Evolutionary conservation across 1,284 basidiomycete genomes (phyloP).

Genomic region (Sparassis latifolia): DNA sequence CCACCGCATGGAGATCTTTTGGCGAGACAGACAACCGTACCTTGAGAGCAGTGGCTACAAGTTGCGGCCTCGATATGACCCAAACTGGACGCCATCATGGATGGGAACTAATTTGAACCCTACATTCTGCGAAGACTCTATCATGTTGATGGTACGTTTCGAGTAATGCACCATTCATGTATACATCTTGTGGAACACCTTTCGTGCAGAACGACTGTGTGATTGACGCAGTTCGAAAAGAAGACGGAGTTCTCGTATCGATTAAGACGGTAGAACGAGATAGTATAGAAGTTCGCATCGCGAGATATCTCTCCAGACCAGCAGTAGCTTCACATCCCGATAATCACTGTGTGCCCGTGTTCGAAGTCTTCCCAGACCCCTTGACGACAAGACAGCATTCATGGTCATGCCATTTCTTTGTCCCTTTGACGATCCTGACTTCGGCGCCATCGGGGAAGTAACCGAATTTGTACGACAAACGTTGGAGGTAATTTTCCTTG

Average conservation of each 20-base stretch:
- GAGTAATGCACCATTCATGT: background rate
- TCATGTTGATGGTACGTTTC: background rate
- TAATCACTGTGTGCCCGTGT: conserved; percentile 28
- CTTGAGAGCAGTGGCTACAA: conserved; percentile 4
- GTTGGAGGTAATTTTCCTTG: conserved; percentile 16
- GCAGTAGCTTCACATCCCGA: conserved; percentile 13
- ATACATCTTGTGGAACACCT: background rate
- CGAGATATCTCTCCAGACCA: conserved; percentile 9
- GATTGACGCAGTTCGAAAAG: conserved; percentile 23
- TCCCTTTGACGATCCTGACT: conserved; percentile 14
- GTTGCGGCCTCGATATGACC: conserved; percentile 6
- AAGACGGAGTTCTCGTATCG: conserved; percentile 19
- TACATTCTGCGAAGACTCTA: conserved; percentile 6
- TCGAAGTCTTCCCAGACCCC: conserved; percentile 22
- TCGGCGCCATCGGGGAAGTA: conserved; percentile 17
- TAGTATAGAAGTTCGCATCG: conserved; percentile 17
- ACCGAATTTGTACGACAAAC: conserved; percentile 23
- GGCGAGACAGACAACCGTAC: conserved; percentile 1
- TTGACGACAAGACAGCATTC: conserved; percentile 10
- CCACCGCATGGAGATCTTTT: background rate
- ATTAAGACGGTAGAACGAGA: conserved; percentile 17
- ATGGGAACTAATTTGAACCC: conserved; percentile 2
- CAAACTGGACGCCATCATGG: conserved; percentile 10
- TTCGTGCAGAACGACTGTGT: conserved; percentile 1
- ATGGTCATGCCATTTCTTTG: conserved; percentile 27